These are phyloP conservation scores for Aphanomyces stellatus DNA, from an alignment of 352 stramenopile species.

Conservation along the genomic window DNA sequence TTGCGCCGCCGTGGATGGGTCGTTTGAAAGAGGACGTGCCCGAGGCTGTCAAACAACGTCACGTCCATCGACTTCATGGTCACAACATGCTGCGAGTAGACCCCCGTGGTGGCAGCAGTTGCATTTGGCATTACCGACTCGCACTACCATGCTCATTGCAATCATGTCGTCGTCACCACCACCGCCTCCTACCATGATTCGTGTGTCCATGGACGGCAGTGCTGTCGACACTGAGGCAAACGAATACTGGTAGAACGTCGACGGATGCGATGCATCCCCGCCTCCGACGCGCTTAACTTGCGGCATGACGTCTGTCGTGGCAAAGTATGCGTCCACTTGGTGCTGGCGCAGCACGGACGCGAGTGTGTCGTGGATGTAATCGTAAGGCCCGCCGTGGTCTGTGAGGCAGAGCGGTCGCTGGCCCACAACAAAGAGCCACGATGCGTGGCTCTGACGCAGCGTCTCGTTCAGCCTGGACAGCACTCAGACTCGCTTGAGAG, in stretches of 20 bases:
- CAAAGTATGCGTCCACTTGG: slow-evolving; percentile 6
- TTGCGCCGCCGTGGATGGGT: background rate
- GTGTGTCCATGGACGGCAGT: background rate
- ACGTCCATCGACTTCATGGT: background rate
- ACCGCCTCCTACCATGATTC: background rate
- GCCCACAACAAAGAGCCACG: background rate
- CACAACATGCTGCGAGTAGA: background rate
- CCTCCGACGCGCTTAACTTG: background rate
- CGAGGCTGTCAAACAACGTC: background rate
- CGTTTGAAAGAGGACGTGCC: background rate
- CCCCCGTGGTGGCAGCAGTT: background rate
- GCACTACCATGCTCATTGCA: background rate
- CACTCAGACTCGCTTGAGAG: background rate
- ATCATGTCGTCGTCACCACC: background rate
- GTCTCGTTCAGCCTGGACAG: background rate
- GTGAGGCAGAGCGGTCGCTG: background rate
- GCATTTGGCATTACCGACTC: background rate
- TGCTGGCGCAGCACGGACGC: background rate
- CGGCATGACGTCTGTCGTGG: background rate
- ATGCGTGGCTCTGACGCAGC: background rate
- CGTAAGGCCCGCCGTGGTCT: background rate
- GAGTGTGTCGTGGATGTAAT: background rate
- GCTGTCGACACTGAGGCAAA: background rate
- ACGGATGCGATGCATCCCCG: too few species aligned
- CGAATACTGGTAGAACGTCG: too few species aligned